Conservation (phyloP, 495 filamentous ascomycete genomes). For the Lophiotrema nucula region DNA sequence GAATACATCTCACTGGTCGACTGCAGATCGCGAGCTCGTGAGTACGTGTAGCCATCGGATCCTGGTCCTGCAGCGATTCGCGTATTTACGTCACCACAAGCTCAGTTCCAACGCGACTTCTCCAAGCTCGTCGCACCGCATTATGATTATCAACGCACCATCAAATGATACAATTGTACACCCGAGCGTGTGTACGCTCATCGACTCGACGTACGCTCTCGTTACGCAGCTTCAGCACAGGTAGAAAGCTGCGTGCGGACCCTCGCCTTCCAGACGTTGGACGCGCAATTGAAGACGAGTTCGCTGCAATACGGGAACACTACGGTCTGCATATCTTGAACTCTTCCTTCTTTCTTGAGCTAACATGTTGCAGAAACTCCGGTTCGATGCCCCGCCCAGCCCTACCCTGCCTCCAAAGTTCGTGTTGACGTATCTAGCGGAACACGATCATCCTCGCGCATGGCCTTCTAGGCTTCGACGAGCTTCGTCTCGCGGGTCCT, state of each 20-base stretch:
- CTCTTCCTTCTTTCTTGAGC: not conserved
- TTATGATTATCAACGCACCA: too few relatives aligned
- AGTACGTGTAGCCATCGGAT: too few relatives aligned
- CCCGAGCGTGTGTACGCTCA: conserved; percentile 12
- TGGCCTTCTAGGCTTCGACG: conserved; percentile 87
- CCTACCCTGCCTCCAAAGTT: not conserved
- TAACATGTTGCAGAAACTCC: conserved; percentile 14
- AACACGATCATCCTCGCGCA: conserved; percentile 82
- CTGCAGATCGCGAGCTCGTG: too few relatives aligned
- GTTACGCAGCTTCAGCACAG: conserved; percentile 8
- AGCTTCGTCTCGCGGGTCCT: conserved; percentile 69
- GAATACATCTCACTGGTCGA: too few relatives aligned
- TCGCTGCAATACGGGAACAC: conserved; percentile 63
- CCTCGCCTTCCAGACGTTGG: conserved; percentile 63
- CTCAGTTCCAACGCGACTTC: too few relatives aligned
- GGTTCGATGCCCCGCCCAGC: conserved; percentile 4
- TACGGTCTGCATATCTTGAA: conserved; percentile 56
- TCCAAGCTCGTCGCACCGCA: too few relatives aligned
- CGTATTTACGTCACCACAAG: too few relatives aligned
- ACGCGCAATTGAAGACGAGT: conserved; percentile 73
- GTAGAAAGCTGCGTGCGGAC: conserved; percentile 40
- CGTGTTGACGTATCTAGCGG: conserved; percentile 38
- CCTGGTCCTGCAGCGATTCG: too few relatives aligned
- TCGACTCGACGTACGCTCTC: not conserved
- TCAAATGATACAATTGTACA: conserved; percentile 12